These are phyloP conservation scores for Chalaropsis ovoidea DNA, from an alignment of 2,329 filamentous ascomycete species.

Conservation along the genomic window DNA sequence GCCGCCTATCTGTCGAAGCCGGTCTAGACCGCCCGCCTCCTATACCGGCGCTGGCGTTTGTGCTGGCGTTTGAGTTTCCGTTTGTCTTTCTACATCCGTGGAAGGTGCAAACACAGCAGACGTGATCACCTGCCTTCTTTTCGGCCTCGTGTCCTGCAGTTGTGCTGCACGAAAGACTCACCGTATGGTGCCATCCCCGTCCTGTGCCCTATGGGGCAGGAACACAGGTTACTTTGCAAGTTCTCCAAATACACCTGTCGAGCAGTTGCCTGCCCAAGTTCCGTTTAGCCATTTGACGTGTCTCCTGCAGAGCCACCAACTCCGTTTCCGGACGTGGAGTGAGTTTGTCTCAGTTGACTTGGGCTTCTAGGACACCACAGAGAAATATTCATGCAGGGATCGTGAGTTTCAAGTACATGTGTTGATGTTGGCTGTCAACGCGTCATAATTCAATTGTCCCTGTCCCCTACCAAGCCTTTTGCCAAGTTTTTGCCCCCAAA, in stretches of 20 bases:
- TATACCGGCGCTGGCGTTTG: conserved; percentile 3
- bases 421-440: not conserved
- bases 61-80: not conserved
- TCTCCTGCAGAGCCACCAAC: no score
- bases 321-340: not conserved
- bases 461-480: not conserved
- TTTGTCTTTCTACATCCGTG: not conserved
- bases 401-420: not conserved
- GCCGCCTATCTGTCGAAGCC: not conserved
- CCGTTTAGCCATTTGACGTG: no score
- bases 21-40: not conserved
- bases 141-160: not conserved
- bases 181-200: not conserved
- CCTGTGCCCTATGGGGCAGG: not conserved
- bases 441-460: not conserved
- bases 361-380: no score
- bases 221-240: not conserved
- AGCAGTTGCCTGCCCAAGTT: no score
- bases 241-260: not conserved
- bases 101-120: not conserved
- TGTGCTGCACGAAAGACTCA: not conserved
- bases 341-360: not conserved
- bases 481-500: not conserved
- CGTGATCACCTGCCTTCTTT: not conserved
- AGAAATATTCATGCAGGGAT: not conserved